These are phyloP conservation scores for Populus deltoides DNA, from an alignment of 345 rosid species.

Conservation along the genomic window DNA sequence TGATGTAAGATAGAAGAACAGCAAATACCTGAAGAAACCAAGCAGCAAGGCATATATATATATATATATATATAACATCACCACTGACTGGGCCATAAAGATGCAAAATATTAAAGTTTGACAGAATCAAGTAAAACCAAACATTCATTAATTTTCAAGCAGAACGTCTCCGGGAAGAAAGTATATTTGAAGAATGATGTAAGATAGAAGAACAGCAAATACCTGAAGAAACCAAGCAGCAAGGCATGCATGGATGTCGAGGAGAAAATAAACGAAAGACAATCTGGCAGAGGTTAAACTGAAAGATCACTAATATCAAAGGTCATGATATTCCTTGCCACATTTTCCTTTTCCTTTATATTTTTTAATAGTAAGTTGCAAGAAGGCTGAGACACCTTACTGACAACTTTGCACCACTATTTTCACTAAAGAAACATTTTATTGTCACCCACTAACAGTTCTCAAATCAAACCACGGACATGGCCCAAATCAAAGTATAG, in stretches of 20 bases:
- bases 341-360: not conserved
- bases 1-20: not conserved
- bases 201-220: not conserved
- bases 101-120: not conserved
- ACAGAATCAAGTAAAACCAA: not conserved
- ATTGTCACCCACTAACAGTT: no score
- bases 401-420: not conserved
- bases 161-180: not conserved
- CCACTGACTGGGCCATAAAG: not conserved
- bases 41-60: no score
- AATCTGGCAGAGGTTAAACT: not conserved
- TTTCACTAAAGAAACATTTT: no score
- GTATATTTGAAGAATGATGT: not conserved
- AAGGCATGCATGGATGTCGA: not conserved
- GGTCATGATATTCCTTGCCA: not conserved
- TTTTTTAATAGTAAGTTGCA: not conserved
- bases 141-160: not conserved
- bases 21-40: conserved; percentile 2
- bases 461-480: no score
- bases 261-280: not conserved
- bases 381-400: not conserved
- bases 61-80: not conserved
- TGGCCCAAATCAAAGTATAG: no score
- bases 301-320: not conserved
- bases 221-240: not conserved